A percentile compares a stretch with the other conserved stretches of the same genome.
These are phyloP conservation scores for Globisporangium nodosum DNA, from an alignment of 352 stramenopile genomes.

Conservation along the genomic window DNA sequence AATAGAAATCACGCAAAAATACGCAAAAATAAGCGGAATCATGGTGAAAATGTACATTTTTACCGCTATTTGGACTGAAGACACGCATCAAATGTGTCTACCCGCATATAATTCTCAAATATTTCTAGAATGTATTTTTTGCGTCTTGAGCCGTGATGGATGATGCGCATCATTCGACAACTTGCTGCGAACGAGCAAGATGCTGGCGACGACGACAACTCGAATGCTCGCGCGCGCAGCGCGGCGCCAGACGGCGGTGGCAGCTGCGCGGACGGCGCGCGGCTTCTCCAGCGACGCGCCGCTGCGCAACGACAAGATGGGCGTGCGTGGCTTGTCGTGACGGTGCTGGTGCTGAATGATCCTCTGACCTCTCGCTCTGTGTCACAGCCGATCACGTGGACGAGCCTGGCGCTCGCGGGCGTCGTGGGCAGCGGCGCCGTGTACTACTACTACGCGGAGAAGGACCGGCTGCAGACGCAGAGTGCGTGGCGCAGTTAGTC, in stretches of 20 bases:
- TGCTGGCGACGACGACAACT: conserved; percentile 20
- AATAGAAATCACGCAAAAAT: background rate
- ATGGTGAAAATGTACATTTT: background rate
- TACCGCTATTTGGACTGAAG: background rate
- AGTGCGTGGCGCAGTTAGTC: conserved; percentile 27
- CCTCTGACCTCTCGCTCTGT: background rate
- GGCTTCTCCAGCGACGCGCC: conserved; percentile 31
- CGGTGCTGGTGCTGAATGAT: background rate
- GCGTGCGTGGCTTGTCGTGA: conserved; percentile 23
- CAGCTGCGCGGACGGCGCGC: conserved; percentile 9
- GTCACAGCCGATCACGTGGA: conserved; percentile 77
- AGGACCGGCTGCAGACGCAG: conserved; percentile 83
- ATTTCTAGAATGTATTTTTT: background rate
- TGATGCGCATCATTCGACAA: background rate
- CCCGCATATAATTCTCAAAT: background rate
- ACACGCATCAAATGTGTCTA: background rate
- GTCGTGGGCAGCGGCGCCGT: conserved; percentile 67
- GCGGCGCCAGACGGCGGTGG: conserved; percentile 6
- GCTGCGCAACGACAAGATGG: conserved; percentile 55
- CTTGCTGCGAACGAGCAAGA: conserved; percentile 5
- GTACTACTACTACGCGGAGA: conserved; percentile 89
- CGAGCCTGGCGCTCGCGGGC: conserved; percentile 67
- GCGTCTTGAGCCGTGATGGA: background rate
- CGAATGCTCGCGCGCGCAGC: conserved; percentile 20
- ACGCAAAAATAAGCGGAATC: background rate